Base-by-base conservation (phyloP, 768 basidiomycete genomes). In the Tricholoma sp. region DNA sequence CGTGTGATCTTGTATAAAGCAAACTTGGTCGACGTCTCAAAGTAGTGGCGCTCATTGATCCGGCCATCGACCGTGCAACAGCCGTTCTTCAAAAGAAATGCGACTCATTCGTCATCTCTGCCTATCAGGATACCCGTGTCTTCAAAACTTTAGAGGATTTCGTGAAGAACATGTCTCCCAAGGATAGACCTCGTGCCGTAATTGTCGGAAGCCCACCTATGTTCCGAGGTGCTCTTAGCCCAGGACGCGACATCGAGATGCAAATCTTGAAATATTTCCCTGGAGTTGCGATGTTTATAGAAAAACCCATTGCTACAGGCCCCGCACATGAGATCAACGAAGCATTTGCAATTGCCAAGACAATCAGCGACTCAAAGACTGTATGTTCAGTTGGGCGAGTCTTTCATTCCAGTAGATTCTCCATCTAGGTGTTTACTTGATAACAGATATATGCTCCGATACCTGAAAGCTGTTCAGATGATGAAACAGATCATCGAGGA, bases 401-500 rank as follows among this genome's bases (percentile, higher is more conserved):
- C 45, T 33, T 44, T 42, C 33, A 24, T n/a, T 32, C 8, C 49
- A 42, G 33, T 24, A 15, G 24, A 5, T n/a, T 50, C n/a, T 28
- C 4, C 15, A 49, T 52, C 28, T 51, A 17, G 34, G 56, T 57
- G 59, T 39, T 57, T 37, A 8, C 39, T 29, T 18, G 34, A 24
- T 42, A 20, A 15, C 58, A 92, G 91, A 57, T 94, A 93, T 69
- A 97, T 97, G 94, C 77, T 97, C 60, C 85, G 94, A 60, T 95
- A 96, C 74, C 79, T 96, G 64, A 89, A 88, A 71, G 94, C 89
- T 32, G 92, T 96, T 18, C 94, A 97, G 73, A 88, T 86, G 81
- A 97, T 98, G 91, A 95, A 96, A 75, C 82, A 88, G 58, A 94
- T 98, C 70, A 90, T 99, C 68, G 78, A 91, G 66, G 93, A 96